Conservation (phyloP, 768 basidiomycete genomes). For the Suillus spraguei region DNA sequence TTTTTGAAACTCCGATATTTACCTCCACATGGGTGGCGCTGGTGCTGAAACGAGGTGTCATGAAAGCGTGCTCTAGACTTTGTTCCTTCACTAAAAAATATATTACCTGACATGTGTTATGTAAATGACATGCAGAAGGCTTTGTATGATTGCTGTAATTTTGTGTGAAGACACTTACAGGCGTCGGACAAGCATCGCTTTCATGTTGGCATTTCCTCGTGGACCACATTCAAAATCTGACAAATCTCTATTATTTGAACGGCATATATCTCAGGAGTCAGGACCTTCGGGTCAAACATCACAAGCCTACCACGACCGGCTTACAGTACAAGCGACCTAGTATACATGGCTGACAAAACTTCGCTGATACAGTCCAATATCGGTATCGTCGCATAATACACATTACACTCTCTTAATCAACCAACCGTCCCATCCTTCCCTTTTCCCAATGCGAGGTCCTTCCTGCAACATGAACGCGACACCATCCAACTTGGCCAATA, state of each 20-base stretch:
- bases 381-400: neutral
- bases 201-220: neutral
- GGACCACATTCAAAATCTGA: neutral
- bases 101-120: neutral
- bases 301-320: neutral
- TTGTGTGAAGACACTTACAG: neutral
- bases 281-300: neutral
- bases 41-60: neutral
- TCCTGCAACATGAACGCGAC: slow-evolving; percentile 25
- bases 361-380: neutral
- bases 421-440: slow-evolving; percentile 50
- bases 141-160: neutral
- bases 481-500: slow-evolving; percentile 33
- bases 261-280: neutral
- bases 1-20: slow-evolving; percentile 23
- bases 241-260: neutral
- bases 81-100: neutral
- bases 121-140: neutral
- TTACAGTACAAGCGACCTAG: neutral
- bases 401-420: slow-evolving; percentile 1
- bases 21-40: neutral
- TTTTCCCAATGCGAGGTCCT: slow-evolving; percentile 36
- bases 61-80: neutral
- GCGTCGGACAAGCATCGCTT: neutral
- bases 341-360: neutral